Evolutionary conservation across 2,329 filamentous ascomycete species (phyloP), one percentile per base, ranked within the genome.

Genomic region (Fusarium phyllophilum): DNA sequence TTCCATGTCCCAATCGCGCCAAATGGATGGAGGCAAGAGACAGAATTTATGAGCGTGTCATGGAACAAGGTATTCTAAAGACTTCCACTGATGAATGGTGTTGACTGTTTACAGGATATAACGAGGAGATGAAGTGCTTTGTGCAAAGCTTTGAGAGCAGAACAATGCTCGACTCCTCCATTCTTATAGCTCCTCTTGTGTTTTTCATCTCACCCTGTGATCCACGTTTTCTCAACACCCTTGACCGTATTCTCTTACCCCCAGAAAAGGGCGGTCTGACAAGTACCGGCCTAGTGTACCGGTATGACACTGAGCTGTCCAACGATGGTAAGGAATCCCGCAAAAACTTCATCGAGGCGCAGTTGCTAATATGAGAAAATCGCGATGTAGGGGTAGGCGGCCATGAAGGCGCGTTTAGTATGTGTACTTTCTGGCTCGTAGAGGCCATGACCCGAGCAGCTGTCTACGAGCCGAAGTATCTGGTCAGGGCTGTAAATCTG

Each of bases 371-470:
- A 20, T 24, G 29, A 18, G 10, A 38, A 38, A 49, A 48, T 46
- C 17, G 22, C 52, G 33, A 31, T 65, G 46, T 73, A 92, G 91
- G 92, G 36, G 91, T 95, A 14, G 92, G 92, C 42, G 93, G 93
- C 24, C 86, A 88, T 58, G 93, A 95, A 82, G 93, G 93, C 29
- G 92, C 92, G 26, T 95, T 95, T 79, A 91, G 88, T 78, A 94
- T 95, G 92, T 94, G 92, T 78, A 95, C 92, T 1, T 95, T 95
- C 80, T 95, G 93, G 93, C 88, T 94, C 1, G 92, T 95, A 18
- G 93, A 95, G 82, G 92, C 93, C 31, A 87, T 95, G 82, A 93
- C 92, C 36, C 87, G 93, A 38, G 92, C 92, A 73, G 84, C 88
- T 74, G 83, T 86, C 54, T 92, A 92, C 79, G 90, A 93, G 73